Evolutionary conservation across 2,329 filamentous ascomycete species (phyloP), one percentile per base, ranked within the genome.

Genomic region (Cladophialophora carrionii): DNA sequence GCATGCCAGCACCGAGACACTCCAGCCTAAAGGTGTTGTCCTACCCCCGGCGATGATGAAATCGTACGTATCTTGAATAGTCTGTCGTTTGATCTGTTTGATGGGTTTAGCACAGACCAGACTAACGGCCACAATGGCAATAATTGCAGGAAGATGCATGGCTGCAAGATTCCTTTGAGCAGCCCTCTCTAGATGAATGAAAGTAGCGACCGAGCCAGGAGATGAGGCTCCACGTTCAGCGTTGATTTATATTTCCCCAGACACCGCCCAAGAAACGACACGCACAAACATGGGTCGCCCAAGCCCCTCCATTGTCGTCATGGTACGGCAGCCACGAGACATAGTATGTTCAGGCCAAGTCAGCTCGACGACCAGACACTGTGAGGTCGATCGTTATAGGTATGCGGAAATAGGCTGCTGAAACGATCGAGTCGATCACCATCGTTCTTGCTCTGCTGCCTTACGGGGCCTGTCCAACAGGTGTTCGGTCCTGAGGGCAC

Each of bases 31-130:
- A 17, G 24, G 5, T 37, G 10, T 34, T 46, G 14, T 6, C 64
- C 31, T 62, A 68, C 69, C 69, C 60, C 69, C 69, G 49, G 64
- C 61, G 43, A 71, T 69, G 57, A 71, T 63, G 51, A 68, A 71
- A 41, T 71, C 69, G 62, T 61, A 61, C 22, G 58, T 61, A 17
- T 61, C 58, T 61, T 61, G n/a, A 7, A 61, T 61, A 17, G 14
- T 54, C 58, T 61, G 58, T 48, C 58, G 48, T 31, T 61, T 61
- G 58, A 61, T 31, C 22, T 61, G 41, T 17, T 61, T 17, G 49
- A 55, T 54, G 12, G 58, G 58, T 14, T 31, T 46, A 4, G 58
- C 58, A 24, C 58, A 55, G 24, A 24, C 49, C 17, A 32, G 24
- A 48, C 58, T 34, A n/a, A 34, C 58, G 32, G 54, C n/a, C n/a